Conservation (phyloP, 306 rosid species). For the Cucumis hystrix region DNA sequence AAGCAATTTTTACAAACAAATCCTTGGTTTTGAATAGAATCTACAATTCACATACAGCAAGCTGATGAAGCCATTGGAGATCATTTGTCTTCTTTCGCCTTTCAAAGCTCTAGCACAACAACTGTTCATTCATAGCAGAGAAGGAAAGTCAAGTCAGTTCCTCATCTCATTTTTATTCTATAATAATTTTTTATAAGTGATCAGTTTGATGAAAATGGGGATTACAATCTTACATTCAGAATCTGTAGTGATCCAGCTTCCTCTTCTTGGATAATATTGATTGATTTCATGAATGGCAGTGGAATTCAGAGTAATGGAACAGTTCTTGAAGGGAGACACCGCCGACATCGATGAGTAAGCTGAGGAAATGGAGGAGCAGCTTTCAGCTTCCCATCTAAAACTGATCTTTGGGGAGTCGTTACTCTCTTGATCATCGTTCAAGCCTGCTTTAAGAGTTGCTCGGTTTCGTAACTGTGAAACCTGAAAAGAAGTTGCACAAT, state of each 20-base stretch:
- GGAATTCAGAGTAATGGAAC: conserved; percentile 24
- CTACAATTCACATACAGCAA: neutral
- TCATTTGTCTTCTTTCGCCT: neutral
- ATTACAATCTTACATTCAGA: conserved; percentile 56
- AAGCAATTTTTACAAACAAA: neutral
- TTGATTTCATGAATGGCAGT: conserved; percentile 18
- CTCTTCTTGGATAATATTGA: conserved; percentile 27
- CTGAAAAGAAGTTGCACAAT: conserved; percentile 25
- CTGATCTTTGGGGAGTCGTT: conserved; percentile 82
- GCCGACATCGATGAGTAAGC: conserved; percentile 37
- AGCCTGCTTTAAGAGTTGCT: conserved; percentile 33
- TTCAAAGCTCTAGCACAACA: conserved; percentile 91
- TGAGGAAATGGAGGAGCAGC: conserved; percentile 65
- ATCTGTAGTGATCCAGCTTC: conserved; percentile 91
- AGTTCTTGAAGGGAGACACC: conserved; percentile 31
- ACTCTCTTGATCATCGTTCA: conserved; percentile 39
- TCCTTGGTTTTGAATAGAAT: neutral
- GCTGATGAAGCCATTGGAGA: neutral
- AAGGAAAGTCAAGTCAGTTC: neutral
- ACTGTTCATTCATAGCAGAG: conserved; percentile 26
- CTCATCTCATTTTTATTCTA: neutral
- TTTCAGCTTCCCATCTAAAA: conserved; percentile 78
- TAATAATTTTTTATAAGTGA: neutral
- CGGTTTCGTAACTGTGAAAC: conserved; percentile 41
- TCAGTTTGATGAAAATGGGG: neutral